Conservation (phyloP, 2,329 filamentous ascomycete genomes). For the Emergomyces orientalis region DNA sequence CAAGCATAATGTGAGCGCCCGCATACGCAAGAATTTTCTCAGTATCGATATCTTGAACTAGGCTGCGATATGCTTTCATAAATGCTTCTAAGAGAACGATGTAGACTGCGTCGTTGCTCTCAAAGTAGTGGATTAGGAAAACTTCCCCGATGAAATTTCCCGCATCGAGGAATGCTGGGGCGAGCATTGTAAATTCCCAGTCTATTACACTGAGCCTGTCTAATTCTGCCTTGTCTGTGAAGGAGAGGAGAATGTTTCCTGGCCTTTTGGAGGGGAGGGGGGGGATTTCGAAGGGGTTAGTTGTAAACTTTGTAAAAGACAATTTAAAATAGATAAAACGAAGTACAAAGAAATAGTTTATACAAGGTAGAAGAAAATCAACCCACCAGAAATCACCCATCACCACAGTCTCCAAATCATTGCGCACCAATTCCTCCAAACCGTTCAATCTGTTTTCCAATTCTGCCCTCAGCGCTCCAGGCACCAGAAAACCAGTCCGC, state of each 20-base stretch:
- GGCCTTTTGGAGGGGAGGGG: too few species aligned
- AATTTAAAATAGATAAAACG: too few species aligned
- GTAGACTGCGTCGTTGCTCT: not conserved
- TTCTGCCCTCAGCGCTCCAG: too few species aligned
- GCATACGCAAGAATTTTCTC: not conserved
- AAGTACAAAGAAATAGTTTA: too few species aligned
- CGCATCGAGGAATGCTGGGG: not conserved
- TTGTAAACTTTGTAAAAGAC: too few species aligned
- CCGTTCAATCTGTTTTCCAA: too few species aligned
- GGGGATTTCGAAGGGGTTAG: too few species aligned
- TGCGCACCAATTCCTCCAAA: too few species aligned
- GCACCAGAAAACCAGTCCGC: too few species aligned
- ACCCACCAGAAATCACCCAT: too few species aligned
- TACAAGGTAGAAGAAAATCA: too few species aligned
- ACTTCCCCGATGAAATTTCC: not conserved
- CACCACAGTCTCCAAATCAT: too few species aligned
- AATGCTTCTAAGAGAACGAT: conserved; percentile 1
- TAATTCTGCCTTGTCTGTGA: not conserved
- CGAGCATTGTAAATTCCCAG: conserved; percentile 2
- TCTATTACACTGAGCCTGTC: not conserved
- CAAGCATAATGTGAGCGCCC: not conserved
- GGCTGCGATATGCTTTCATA: not conserved
- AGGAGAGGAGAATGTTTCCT: not conserved
- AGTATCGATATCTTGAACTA: not conserved
- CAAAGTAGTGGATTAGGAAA: conserved; percentile 3